A percentile compares a stretch with the other conserved stretches of the same genome.
phyloP scores from a whole-genome alignment of 2,329 filamentous ascomycete species.

The Annulohypoxylon truncatum region DNA sequence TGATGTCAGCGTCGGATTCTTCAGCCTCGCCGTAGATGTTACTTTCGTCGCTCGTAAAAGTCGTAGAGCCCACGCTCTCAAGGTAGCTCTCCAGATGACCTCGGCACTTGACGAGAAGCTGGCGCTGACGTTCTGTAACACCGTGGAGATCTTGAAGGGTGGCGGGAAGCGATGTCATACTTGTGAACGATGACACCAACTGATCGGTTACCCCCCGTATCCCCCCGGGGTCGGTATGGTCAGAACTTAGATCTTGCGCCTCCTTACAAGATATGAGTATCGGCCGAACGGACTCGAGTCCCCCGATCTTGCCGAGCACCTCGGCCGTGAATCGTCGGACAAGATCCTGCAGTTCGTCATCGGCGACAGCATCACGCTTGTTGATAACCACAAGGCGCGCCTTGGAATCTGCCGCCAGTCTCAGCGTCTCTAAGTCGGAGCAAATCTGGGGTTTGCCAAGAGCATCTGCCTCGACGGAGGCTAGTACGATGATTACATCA shows the following conservation, averaged over 20 bases:
- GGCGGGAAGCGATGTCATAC: conserved; percentile 76
- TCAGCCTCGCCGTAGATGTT: conserved; percentile 44
- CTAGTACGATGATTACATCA: conserved; percentile 85
- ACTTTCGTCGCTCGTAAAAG: conserved; percentile 36
- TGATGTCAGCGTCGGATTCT: conserved; percentile 76
- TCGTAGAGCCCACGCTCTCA: conserved; percentile 59
- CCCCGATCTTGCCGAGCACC: conserved; percentile 56
- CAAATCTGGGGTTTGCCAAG: conserved; percentile 57
- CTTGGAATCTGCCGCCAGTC: conserved; percentile 62
- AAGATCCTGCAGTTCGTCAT: conserved; percentile 52
- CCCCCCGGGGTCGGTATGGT: conserved; percentile 66
- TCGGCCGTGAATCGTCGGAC: conserved; percentile 54
- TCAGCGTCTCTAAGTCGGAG: conserved; percentile 67
- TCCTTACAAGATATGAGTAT: conserved; percentile 79
- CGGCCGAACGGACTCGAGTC: conserved; percentile 54
- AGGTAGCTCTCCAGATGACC: conserved; percentile 80
- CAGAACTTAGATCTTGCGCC: conserved; percentile 54
- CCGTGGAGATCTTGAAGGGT: conserved; percentile 87
- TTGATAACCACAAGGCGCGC: conserved; percentile 69
- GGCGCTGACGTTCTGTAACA: conserved; percentile 88
- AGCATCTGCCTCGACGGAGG: conserved; percentile 71
- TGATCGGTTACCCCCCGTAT: conserved; percentile 75
- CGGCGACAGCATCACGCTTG: conserved; percentile 66
- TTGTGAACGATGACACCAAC: conserved; percentile 74
- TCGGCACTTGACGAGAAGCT: conserved; percentile 80